A percentile compares a stretch with the other conserved stretches of the same genome.
phyloP scores from a whole-genome alignment of 2,329 filamentous ascomycete genomes.

The Alternaria ethzedia region DNA sequence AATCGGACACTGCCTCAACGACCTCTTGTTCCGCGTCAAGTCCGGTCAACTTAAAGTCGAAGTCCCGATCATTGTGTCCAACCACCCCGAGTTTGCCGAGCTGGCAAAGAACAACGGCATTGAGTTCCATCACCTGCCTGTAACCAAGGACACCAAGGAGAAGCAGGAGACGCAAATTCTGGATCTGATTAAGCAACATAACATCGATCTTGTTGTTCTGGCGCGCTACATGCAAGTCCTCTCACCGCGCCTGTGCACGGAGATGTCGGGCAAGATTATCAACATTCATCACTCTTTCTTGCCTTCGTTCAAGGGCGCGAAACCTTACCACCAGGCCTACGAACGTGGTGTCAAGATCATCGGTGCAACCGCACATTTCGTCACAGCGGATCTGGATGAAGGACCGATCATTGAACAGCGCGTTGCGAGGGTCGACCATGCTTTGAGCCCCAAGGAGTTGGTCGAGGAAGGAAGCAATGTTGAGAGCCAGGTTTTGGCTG shows the following conservation, averaged over 20 bases:
- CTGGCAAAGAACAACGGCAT: constrained; percentile 77
- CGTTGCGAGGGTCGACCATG: constrained; percentile 77
- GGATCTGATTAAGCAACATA: constrained; percentile 70
- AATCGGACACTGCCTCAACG: constrained; percentile 85
- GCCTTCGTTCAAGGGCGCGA: constrained; percentile 86
- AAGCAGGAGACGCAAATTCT: constrained; percentile 76
- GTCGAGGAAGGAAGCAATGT: constrained; percentile 83
- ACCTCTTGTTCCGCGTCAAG: constrained; percentile 79
- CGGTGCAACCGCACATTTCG: constrained; percentile 84
- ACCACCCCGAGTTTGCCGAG: constrained; percentile 75
- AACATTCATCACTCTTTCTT: constrained; percentile 91
- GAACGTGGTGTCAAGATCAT: constrained; percentile 89
- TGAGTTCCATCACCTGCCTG: constrained; percentile 80
- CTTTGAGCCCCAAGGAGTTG: constrained; percentile 75
- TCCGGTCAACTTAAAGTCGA: constrained; percentile 77
- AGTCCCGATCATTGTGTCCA: constrained; percentile 79
- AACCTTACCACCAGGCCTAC: constrained; percentile 87
- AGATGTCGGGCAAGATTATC: constrained; percentile 87
- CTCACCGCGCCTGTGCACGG: constrained; percentile 73
- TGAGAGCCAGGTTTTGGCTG: constrained; percentile 81
- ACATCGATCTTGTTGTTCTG: constrained; percentile 79
- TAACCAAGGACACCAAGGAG: constrained; percentile 77
- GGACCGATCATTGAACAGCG: constrained; percentile 89
- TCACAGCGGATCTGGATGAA: constrained; percentile 84
- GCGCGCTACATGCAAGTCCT: constrained; percentile 90